Conservation (phyloP, 2,329 filamentous ascomycete species). For the Neocatenulostroma microsporum region DNA sequence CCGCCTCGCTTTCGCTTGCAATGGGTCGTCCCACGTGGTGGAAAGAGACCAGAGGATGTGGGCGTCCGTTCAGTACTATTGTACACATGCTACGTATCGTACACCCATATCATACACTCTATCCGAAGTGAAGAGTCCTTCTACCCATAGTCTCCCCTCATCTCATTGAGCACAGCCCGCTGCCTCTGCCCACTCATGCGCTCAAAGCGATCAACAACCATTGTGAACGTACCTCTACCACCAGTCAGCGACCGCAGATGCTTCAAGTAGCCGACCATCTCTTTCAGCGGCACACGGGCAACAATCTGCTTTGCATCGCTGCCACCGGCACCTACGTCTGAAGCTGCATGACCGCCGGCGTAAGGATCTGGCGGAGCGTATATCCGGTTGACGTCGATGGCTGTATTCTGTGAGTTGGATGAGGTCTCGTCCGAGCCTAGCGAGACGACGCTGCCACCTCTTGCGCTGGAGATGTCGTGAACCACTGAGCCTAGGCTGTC, state of each 20-base stretch:
- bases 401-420: conserved; percentile 20
- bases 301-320: conserved; percentile 53
- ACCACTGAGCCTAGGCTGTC: conserved; percentile 71
- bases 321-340: conserved; percentile 16
- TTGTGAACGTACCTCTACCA: conserved; percentile 70
- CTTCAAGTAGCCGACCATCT: conserved; percentile 93
- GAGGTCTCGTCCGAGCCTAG: conserved; percentile 43
- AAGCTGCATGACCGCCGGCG: conserved; percentile 25
- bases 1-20: no score
- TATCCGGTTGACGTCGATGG: conserved; percentile 64
- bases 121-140: no score
- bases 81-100: neutral
- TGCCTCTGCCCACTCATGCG: conserved; percentile 55
- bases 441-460: conserved; percentile 67
- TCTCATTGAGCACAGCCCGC: conserved; percentile 44
- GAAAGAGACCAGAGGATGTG: no score
- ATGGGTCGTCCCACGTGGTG: no score
- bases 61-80: no score
- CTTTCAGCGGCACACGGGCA: conserved; percentile 83
- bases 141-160: conserved; percentile 14
- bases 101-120: neutral
- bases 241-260: conserved; percentile 82
- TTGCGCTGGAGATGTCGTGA: conserved; percentile 67
- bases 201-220: conserved; percentile 66
- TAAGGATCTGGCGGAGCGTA: conserved; percentile 89